phyloP scores from a whole-genome alignment of 1,284 basidiomycete species.

The Inonotus obliquus region DNA sequence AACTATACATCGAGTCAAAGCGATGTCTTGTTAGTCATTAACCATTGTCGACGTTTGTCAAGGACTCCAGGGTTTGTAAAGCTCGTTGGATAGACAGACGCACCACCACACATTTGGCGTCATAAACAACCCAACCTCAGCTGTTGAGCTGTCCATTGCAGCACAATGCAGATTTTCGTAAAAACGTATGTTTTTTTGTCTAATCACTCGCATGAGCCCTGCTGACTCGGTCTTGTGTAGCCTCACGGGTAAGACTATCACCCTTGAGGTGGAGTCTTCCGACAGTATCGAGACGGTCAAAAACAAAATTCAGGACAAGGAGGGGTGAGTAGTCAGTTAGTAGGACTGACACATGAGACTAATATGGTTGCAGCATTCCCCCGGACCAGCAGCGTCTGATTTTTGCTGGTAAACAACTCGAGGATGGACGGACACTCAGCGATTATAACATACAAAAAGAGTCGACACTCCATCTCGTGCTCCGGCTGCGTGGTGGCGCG shows the following conservation, averaged over 20 bases:
- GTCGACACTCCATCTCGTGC: slow-evolving; percentile 93
- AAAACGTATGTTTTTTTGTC: slow-evolving; percentile 67
- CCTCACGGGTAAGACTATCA: slow-evolving; percentile 99
- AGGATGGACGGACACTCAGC: slow-evolving; percentile 86
- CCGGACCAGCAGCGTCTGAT: slow-evolving; percentile 97
- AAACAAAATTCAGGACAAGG: slow-evolving; percentile 95
- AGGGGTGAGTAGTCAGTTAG: slow-evolving; percentile 57
- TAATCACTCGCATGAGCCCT: background rate
- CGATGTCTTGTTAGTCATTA: slow-evolving; percentile 17
- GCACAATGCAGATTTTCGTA: slow-evolving; percentile 89
- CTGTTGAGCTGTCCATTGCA: background rate
- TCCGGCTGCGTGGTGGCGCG: slow-evolving; percentile 93
- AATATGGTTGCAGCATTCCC: slow-evolving; percentile 59
- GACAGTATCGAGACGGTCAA: slow-evolving; percentile 99
- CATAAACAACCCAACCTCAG: background rate
- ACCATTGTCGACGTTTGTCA: slow-evolving; percentile 51
- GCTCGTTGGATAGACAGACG: slow-evolving; percentile 80
- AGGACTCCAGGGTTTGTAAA: slow-evolving; percentile 77
- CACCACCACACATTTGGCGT: slow-evolving; percentile 31
- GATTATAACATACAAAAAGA: slow-evolving; percentile 97
- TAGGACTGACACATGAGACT: background rate
- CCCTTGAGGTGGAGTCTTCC: slow-evolving; percentile 94
- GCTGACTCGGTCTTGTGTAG: slow-evolving; percentile 35
- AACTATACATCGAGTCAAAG: slow-evolving; percentile 1
- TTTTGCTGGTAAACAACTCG: slow-evolving; percentile 98